A percentile compares a stretch with the other conserved stretches of the same genome.
phyloP scores from a whole-genome alignment of 163 green algal genomes.

The Prototheca cutis region DNA sequence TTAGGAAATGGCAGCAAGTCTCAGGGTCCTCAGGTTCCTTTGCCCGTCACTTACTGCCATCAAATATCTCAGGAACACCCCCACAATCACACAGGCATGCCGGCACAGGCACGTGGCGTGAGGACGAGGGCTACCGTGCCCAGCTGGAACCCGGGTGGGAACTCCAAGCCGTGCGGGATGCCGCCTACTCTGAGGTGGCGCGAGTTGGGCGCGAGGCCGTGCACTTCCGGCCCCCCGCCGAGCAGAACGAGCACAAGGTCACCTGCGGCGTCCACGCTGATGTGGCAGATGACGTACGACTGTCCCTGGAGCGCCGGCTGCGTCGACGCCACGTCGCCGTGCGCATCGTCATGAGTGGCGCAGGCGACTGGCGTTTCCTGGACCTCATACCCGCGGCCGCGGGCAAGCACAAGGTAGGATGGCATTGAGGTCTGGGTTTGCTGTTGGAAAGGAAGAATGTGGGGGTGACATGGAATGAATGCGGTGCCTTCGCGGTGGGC shows the following conservation, averaged over 20 bases:
- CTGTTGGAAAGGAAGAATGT: not conserved
- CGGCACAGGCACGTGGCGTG: slow-evolving; percentile 24
- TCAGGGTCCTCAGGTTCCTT: no score
- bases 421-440: slow-evolving; percentile 3
- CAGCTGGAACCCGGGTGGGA: slow-evolving; percentile 51
- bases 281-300: slow-evolving; percentile 29
- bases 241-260: slow-evolving; percentile 72
- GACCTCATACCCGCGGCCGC: slow-evolving; percentile 63
- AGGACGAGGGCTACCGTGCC: slow-evolving; percentile 41
- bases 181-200: slow-evolving; percentile 50
- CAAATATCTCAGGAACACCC: no score
- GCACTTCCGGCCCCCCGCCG: slow-evolving; percentile 67
- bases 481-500: no score
- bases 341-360: slow-evolving; percentile 52
- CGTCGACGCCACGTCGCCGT: slow-evolving; percentile 7
- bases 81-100: no score
- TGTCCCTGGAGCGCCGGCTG: slow-evolving; percentile 10
- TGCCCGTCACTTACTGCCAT: no score
- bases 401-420: slow-evolving; percentile 59
- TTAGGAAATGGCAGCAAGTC: no score
- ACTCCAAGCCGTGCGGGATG: slow-evolving; percentile 50
- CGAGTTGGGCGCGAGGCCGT: slow-evolving; percentile 57
- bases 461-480: no score
- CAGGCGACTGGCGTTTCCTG: slow-evolving; percentile 57
- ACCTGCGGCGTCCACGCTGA: slow-evolving; percentile 31